Base-by-base conservation (phyloP, 352 stramenopile genomes). In the Phytophthora citricola region DNA sequence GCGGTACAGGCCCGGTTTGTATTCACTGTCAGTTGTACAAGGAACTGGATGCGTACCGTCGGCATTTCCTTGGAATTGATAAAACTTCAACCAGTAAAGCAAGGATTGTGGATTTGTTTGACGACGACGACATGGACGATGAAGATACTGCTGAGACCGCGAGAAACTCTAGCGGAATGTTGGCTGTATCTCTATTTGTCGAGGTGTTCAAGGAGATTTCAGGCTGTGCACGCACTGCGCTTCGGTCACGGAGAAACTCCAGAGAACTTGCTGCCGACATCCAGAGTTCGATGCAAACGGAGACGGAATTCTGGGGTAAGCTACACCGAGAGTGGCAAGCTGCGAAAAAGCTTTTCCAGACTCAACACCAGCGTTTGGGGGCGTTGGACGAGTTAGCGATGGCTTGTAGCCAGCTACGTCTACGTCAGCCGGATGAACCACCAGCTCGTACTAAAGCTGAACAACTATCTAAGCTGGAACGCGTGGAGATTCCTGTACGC, bases 311-410 rank as follows among this genome's bases (percentile, higher is more conserved):
- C 5, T 91, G 76, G 75, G 29, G 43, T 1, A 71, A 76, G 10
- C 22, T 93, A 14, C 65, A 85, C 27, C 69, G 68, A 6, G 85
- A 93, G 41, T 88, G 81, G 77, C 76, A 51, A 17, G 61, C 64
- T 14, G 85, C 76, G 8, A 87, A 83, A 58, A 85, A 85, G 17
- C 68, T 94, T 1, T 91, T 91, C 20, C 81, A 93, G 26, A 71
- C 70, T 14, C 85, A 92, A 27, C 83, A 93, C 31, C 75, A 88
- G 36, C 81, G 84, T n/a, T 77, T 95, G 4, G 84, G 82, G 4
- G 78, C 72, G 2, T 66, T 92, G 31, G 87, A 95, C 47, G 87
- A 95, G 31, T 58, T 95, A 39, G 79, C 79, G 24, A 95, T 95
- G 87, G 87, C 87, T 1, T 84, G 77, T 20, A 85, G 83, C 47